Percentiles rank a stretch among this genome's conserved stretches.
These are phyloP conservation scores for Spiraea crenata DNA, from an alignment of 331 rosid genomes.

Conservation along the genomic window DNA sequence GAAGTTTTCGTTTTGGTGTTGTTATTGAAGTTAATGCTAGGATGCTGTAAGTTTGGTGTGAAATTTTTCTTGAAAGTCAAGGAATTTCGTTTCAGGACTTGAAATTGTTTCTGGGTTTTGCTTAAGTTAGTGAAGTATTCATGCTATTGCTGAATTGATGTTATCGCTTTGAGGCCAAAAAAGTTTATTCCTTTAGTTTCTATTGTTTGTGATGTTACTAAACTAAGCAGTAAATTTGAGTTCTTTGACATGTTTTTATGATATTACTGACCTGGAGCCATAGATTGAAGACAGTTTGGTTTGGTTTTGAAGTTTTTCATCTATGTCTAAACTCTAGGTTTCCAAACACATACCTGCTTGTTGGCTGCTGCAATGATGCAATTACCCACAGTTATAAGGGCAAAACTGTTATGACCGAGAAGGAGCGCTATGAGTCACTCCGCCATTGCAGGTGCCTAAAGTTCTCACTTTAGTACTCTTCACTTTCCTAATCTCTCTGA, in stretches of 20 bases:
- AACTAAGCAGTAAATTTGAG: background rate
- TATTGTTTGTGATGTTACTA: background rate
- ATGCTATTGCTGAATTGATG: background rate
- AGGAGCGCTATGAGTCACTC: conserved; percentile 90
- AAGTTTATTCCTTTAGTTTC: background rate
- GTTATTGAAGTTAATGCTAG: background rate
- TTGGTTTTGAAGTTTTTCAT: background rate
- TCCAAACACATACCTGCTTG: conserved; percentile 80
- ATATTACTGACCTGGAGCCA: background rate
- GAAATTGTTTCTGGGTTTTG: conserved; percentile 11
- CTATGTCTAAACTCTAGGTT: conserved; percentile 37
- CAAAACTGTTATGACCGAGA: conserved; percentile 87
- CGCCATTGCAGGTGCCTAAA: conserved; percentile 80
- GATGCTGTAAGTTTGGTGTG: background rate
- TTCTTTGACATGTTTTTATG: background rate
- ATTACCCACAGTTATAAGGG: conserved; percentile 79
- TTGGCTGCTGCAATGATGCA: conserved; percentile 97
- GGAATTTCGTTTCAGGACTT: conserved; percentile 5
- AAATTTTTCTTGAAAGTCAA: background rate
- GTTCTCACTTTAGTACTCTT: background rate
- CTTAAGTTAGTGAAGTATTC: background rate
- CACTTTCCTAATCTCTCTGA: background rate
- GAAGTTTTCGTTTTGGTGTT: background rate
- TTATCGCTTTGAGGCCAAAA: background rate
- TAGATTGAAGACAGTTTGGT: conserved; percentile 22